Evolutionary conservation across 371 early-diverging fungal genomes (phyloP).

Genomic region (Lichtheimia ornata): DNA sequence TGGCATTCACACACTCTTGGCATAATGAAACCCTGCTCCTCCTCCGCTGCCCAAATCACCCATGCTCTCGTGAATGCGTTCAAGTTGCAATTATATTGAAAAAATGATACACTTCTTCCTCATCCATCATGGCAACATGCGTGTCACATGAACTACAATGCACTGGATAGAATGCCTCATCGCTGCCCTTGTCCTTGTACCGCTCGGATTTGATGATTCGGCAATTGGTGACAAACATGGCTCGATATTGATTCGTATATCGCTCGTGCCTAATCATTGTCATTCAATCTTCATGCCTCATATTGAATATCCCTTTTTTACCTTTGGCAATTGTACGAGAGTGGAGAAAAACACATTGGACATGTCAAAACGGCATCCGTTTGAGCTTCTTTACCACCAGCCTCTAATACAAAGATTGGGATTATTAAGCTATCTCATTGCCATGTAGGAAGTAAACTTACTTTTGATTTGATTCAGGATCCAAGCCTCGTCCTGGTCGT

Average conservation of each 20-base stretch:
- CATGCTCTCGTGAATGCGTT: constrained; percentile 2
- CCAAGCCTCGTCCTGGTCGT: constrained; percentile 62
- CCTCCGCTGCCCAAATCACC: not conserved
- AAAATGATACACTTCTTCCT: constrained; percentile 73
- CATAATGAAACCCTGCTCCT: not conserved
- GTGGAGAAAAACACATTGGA: constrained; percentile 64
- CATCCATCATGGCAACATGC: constrained; percentile 66
- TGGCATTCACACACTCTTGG: not conserved
- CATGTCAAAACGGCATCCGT: constrained; percentile 71
- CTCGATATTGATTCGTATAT: constrained; percentile 67
- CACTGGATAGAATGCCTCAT: constrained; percentile 58
- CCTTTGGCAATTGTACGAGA: constrained; percentile 73
- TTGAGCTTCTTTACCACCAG: constrained; percentile 15
- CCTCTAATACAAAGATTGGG: not conserved
- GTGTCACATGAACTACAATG: constrained; percentile 64
- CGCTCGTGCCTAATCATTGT: constrained; percentile 49
- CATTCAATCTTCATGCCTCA: not conserved
- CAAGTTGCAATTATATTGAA: constrained; percentile 62
- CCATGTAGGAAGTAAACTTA: constrained; percentile 9
- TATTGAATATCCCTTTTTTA: constrained; percentile 18
- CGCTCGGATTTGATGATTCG: constrained; percentile 41
- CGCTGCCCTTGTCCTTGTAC: constrained; percentile 19
- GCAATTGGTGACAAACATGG: constrained; percentile 74
- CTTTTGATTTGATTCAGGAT: constrained; percentile 53
- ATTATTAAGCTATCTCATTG: not conserved